phyloP scores from a whole-genome alignment of 164 flowering plant species.

The Cinnamomum chago region DNA sequence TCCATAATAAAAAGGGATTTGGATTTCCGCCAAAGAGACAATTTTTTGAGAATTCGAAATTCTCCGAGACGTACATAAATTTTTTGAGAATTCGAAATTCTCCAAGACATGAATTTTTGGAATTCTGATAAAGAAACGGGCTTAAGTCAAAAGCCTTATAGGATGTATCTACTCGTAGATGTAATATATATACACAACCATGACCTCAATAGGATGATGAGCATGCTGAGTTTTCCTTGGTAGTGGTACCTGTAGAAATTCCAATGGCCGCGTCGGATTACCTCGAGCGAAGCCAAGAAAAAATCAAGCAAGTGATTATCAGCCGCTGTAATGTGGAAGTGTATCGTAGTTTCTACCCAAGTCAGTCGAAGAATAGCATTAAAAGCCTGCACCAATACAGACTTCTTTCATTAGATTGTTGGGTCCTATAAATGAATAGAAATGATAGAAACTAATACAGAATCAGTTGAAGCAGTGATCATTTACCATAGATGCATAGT shows the following conservation, averaged over 20 bases:
- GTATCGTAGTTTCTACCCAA: slow-evolving; percentile 80
- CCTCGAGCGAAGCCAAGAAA: slow-evolving; percentile 77
- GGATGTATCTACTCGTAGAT: no score
- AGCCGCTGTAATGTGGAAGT: slow-evolving; percentile 33
- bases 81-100: no score
- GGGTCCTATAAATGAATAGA: neutral
- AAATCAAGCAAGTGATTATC: slow-evolving; percentile 65
- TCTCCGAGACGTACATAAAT: no score
- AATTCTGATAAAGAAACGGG: no score
- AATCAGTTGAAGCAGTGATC: neutral
- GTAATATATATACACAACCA: neutral
- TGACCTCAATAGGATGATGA: neutral
- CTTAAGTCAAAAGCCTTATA: no score
- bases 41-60: no score
- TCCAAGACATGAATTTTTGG: no score
- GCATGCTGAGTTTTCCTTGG: neutral
- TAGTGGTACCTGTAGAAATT: slow-evolving; percentile 78
- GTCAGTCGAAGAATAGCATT: slow-evolving; percentile 77
- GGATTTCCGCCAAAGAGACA: no score
- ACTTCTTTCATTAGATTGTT: neutral
- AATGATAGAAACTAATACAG: slow-evolving; percentile 1
- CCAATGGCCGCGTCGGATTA: slow-evolving; percentile 97
- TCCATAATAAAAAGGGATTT: no score
- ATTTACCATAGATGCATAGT: slow-evolving; percentile 81
- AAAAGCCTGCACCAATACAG: slow-evolving; percentile 41